Evolutionary conservation across 805 yeast genomes (phyloP).

Genomic region (Lachancea kluyveri): DNA sequence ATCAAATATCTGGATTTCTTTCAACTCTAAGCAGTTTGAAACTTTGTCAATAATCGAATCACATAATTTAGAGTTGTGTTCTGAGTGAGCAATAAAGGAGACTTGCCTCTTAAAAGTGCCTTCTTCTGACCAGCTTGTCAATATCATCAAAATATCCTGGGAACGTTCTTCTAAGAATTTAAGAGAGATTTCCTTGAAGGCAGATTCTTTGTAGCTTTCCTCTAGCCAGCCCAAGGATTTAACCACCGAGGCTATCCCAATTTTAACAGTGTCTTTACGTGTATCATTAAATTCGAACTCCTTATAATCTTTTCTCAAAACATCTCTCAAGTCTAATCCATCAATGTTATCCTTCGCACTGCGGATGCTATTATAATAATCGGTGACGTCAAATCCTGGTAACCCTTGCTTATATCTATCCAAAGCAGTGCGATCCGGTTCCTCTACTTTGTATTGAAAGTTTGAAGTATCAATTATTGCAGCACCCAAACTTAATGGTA

Average conservation of each 20-base stretch:
- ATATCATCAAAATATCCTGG: conserved; percentile 38
- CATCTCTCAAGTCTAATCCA: conserved; percentile 53
- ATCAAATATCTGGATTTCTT: conserved; percentile 10
- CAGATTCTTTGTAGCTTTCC: conserved; percentile 21
- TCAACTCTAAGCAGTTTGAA: conserved; percentile 12
- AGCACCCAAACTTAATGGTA: conserved; percentile 56
- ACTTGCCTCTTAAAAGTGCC: conserved; percentile 38
- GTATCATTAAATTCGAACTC: conserved; percentile 42
- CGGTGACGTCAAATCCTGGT: conserved; percentile 13
- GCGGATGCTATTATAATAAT: conserved; percentile 32
- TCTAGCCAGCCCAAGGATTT: conserved; percentile 54
- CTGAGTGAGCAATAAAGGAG: conserved; percentile 3
- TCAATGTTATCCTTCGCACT: conserved; percentile 54
- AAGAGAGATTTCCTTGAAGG: conserved; percentile 19
- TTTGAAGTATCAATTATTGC: conserved; percentile 71
- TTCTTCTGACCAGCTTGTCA: conserved; percentile 40
- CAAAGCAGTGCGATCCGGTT: conserved; percentile 45
- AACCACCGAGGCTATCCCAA: conserved; percentile 78
- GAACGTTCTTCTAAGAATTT: conserved; percentile 24
- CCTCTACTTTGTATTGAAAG: conserved; percentile 56
- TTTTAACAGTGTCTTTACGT: conserved; percentile 23
- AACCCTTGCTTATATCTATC: conserved; percentile 31
- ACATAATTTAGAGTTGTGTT: conserved; percentile 12
- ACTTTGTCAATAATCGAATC: conserved; percentile 14
- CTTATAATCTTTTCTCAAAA: conserved; percentile 81